Base-by-base conservation (phyloP, 2,329 filamentous ascomycete species). In the Fusarium sp. region DNA sequence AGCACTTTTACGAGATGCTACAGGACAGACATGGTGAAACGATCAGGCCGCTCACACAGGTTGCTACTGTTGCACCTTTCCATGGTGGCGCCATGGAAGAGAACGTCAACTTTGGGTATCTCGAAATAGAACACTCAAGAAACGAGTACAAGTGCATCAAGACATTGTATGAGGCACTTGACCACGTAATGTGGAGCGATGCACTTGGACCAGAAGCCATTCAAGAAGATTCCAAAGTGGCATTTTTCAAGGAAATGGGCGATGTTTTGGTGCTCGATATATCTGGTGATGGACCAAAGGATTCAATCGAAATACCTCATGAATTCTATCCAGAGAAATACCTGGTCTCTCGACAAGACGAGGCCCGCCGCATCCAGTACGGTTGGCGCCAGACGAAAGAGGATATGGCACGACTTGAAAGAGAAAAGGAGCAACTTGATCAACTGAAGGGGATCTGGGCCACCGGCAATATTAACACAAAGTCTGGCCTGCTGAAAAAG, bases 291-390 rank as follows among this genome's bases (percentile, higher is more conserved):
- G 83, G 82, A 3, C 78, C 83, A 7, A 73, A 78, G 10, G 81
- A 82, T 46, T 80, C 80, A 5, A 79, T 87, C 44, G 84, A 87
- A 6, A 83, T 89, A 34, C 87, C 87, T 8, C 77, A 79, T 44
- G 77, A 83, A 15, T 83, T 87, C 65, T 88, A 87, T 69, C 83
- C 85, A 2, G 86, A 88, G 74, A 83, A 82, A n/a, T 89, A 88
- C 61, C 75, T 86, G 54, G 78, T 80, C 49, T 76, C 72, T 13
- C 81, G 83, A 16, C 83, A 82, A 58, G 78, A 84, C 13, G 82
- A 85, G 55, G 84, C 86, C 16, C 66, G 82, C 11, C 79, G 81
- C 10, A 85, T 87, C 44, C 83, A 84, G 63, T 62, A 65, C 15
- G 80, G 74, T 2, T 80, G 76, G 78, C 75, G 74, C 40, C 72